phyloP scores from a whole-genome alignment of 2,329 filamentous ascomycete genomes.

The Clarireedia paspali region DNA sequence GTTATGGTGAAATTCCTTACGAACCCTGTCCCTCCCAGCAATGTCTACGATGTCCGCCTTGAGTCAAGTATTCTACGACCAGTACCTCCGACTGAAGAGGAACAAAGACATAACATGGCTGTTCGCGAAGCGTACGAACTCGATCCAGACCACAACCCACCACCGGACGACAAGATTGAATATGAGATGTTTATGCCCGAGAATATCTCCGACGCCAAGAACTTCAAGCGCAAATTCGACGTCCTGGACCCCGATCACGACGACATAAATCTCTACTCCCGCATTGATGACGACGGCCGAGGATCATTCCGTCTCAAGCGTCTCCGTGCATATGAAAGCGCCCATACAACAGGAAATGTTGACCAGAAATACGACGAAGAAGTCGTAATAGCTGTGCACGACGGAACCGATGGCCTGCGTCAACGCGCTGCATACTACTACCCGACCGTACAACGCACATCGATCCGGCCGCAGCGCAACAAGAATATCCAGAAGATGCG shows the following conservation, averaged over 20 bases:
- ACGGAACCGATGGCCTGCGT: constrained; percentile 41
- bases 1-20: constrained; percentile 62
- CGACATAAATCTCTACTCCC: constrained; percentile 47
- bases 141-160: constrained; percentile 48
- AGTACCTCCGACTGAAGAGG: constrained; percentile 46
- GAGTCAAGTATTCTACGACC: constrained; percentile 55
- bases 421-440: constrained; percentile 60
- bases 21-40: constrained; percentile 49
- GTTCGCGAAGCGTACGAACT: constrained; percentile 46
- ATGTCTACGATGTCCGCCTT: constrained; percentile 51
- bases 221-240: constrained; percentile 55
- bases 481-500: constrained; percentile 50
- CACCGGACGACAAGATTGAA: constrained; percentile 51
- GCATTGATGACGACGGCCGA: constrained; percentile 36
- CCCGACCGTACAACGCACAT: constrained; percentile 56
- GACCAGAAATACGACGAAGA: constrained; percentile 57
- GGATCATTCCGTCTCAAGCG: constrained; percentile 54
- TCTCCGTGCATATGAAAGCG: constrained; percentile 57
- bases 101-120: constrained; percentile 41
- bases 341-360: constrained; percentile 45
- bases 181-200: constrained; percentile 61
- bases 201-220: constrained; percentile 38
- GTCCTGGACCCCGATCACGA: constrained; percentile 47
- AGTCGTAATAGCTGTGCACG: constrained; percentile 50
- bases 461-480: constrained; percentile 53